Conservation (phyloP, 768 basidiomycete genomes). For the Cytidiella melzeri region DNA sequence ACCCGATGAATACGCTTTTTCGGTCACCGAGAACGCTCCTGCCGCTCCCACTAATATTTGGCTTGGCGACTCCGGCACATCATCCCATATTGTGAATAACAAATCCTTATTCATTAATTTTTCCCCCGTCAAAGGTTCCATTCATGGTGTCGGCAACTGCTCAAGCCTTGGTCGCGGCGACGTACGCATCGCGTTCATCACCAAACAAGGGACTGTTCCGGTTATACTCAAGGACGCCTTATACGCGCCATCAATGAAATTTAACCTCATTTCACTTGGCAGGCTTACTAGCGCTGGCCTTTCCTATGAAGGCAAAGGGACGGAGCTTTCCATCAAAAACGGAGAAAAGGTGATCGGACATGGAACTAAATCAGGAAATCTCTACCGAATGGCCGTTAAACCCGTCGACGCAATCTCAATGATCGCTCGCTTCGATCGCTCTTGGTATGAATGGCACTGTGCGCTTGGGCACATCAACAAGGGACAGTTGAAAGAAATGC, state of each 20-base stretch:
- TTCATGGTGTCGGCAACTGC: constrained; percentile 12
- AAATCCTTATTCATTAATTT: constrained; percentile 9
- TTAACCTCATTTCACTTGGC: constrained; percentile 13
- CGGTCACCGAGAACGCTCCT: not conserved
- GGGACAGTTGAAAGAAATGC: not conserved
- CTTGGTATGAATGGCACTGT: constrained; percentile 6
- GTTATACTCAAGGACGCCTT: constrained; percentile 11
- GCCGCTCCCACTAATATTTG: constrained; percentile 5
- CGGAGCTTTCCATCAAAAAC: not conserved
- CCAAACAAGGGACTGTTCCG: not conserved
- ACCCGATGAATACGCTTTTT: no score
- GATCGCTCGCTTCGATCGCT: not conserved
- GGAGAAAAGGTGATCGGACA: not conserved
- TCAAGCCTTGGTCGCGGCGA: constrained; percentile 11
- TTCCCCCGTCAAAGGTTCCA: no score
- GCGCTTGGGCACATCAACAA: constrained; percentile 4
- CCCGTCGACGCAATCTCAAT: not conserved
- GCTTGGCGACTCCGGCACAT: constrained; percentile 13
- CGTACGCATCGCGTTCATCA: constrained; percentile 1
- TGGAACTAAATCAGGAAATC: not conserved
- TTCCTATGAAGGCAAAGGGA: not conserved
- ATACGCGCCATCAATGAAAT: constrained; percentile 8
- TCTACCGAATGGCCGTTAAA: constrained; percentile 3
- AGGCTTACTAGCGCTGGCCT: constrained; percentile 1
- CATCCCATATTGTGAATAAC: constrained; percentile 11